phyloP scores from a whole-genome alignment of 2,329 filamentous ascomycete genomes.

The Xylaria sp. region DNA sequence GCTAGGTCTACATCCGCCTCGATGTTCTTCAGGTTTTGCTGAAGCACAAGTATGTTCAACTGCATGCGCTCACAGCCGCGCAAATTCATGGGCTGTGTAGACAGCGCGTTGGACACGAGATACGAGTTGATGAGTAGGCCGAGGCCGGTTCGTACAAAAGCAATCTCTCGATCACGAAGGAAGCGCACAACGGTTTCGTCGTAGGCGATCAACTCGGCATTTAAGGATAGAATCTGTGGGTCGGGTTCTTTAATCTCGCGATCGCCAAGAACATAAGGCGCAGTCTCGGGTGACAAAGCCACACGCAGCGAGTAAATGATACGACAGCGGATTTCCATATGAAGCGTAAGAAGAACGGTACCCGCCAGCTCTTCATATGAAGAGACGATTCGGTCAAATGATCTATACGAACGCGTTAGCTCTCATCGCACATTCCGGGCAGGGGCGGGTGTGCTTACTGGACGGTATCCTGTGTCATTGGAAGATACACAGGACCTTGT shows the following conservation, averaged over 20 bases:
- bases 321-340: constrained; percentile 86
- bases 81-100: constrained; percentile 81
- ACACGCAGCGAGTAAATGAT: constrained; percentile 78
- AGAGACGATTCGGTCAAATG: constrained; percentile 84
- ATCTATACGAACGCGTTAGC: constrained; percentile 52
- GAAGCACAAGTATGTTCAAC: constrained; percentile 90
- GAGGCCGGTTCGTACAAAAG: constrained; percentile 78
- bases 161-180: constrained; percentile 72
- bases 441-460: constrained; percentile 59
- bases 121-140: constrained; percentile 78
- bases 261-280: constrained; percentile 67
- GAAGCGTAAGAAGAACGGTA: constrained; percentile 81
- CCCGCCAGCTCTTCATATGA: constrained; percentile 82
- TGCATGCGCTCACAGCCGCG: constrained; percentile 87
- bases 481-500: constrained; percentile 75
- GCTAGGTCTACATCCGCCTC: constrained; percentile 71
- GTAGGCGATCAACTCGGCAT: constrained; percentile 82
- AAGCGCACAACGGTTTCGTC: constrained; percentile 80
- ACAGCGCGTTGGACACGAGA: constrained; percentile 73
- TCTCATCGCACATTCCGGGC: not conserved
- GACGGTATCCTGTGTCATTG: constrained; percentile 84
- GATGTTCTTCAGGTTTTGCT: constrained; percentile 96
- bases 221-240: constrained; percentile 80
- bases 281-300: constrained; percentile 64
- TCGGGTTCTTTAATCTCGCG: constrained; percentile 79